phyloP scores from a whole-genome alignment of 345 rosid species.

The Theobroma cacao region DNA sequence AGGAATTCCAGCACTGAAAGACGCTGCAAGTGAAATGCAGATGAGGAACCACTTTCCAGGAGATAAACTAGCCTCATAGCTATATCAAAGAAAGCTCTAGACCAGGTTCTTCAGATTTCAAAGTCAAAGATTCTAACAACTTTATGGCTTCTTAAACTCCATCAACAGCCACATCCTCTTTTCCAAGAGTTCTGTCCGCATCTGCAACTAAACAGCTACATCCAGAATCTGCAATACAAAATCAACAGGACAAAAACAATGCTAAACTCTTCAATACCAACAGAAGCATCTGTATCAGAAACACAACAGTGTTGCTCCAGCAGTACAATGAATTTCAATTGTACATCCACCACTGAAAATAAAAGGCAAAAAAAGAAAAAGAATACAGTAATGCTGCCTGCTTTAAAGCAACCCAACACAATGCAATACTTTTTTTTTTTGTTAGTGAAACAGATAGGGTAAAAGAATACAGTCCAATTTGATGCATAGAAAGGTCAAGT shows the following conservation, averaged over 20 bases:
- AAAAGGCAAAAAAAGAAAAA: too few relatives aligned
- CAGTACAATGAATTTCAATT: neutral
- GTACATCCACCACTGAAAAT: neutral
- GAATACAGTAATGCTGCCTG: too few relatives aligned
- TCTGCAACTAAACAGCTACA: slow-evolving; percentile 92
- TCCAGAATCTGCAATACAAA: slow-evolving; percentile 48
- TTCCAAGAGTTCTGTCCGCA: slow-evolving; percentile 68
- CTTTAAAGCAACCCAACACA: too few relatives aligned
- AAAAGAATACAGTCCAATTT: too few relatives aligned
- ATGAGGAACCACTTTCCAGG: neutral
- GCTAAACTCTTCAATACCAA: neutral
- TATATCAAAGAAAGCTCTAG: slow-evolving; percentile 41
- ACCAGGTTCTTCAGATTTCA: slow-evolving; percentile 63
- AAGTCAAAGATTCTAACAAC: slow-evolving; percentile 61
- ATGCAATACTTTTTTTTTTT: too few relatives aligned
- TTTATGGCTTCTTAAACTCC: slow-evolving; percentile 84
- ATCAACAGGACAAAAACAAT: neutral
- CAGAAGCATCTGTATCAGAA: neutral
- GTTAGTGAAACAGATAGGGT: too few relatives aligned
- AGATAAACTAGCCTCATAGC: neutral
- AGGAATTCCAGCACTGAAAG: slow-evolving; percentile 77
- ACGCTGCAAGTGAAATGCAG: slow-evolving; percentile 46
- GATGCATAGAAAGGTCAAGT: too few relatives aligned
- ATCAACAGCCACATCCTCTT: slow-evolving; percentile 56
- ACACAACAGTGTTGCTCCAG: neutral